Percentiles rank a stretch among this genome's conserved stretches.
Conservation (phyloP, 305 asterid species). For the Solanum hybrid region DNA sequence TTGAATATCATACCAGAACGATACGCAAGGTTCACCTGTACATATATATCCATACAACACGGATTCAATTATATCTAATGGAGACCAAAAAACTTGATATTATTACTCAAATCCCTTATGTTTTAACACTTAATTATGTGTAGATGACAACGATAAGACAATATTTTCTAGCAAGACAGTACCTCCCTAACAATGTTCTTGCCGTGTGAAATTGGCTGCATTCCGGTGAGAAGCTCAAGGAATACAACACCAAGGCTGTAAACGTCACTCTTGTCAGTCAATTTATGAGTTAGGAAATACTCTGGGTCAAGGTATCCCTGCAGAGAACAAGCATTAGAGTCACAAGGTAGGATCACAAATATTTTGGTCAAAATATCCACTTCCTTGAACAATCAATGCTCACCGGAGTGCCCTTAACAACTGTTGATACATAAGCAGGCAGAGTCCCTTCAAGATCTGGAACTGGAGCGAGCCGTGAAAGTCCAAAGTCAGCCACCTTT, state of each 20-base stretch:
- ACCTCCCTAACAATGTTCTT: conserved; percentile 91
- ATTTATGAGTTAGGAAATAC: conserved; percentile 79
- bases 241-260: conserved; percentile 94
- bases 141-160: neutral
- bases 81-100: neutral
- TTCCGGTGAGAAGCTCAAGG: conserved; percentile 69
- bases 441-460: conserved; percentile 60
- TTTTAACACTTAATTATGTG: neutral
- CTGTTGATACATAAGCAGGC: conserved; percentile 65
- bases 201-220: conserved; percentile 74
- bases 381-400: conserved; percentile 13
- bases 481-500: conserved; percentile 96
- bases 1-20: conserved; percentile 62
- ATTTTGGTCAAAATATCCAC: neutral
- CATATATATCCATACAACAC: conserved; percentile 5
- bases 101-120: neutral
- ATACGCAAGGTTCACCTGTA: conserved; percentile 61
- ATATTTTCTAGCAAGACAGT: neutral
- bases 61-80: neutral
- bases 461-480: conserved; percentile 80
- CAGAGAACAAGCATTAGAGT: conserved; percentile 12
- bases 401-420: conserved; percentile 94
- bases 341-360: neutral
- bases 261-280: conserved; percentile 95
- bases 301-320: conserved; percentile 95